phyloP scores from a whole-genome alignment of 2,329 filamentous ascomycete species.

The Apiospora marii region DNA sequence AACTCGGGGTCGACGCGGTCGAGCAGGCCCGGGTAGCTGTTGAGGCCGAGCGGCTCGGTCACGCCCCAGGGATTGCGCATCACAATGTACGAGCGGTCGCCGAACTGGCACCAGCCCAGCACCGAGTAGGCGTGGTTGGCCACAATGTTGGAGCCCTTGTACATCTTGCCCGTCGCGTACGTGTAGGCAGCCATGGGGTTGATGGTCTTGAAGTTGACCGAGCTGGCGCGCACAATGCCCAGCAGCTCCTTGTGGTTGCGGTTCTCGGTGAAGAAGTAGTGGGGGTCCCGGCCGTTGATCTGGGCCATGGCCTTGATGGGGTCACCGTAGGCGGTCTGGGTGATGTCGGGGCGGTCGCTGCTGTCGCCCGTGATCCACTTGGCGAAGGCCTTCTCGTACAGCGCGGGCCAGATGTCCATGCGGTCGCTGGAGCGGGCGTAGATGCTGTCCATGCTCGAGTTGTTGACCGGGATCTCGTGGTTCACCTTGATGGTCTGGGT shows the following conservation, averaged over 20 bases:
- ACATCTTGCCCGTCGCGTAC: slow-evolving; percentile 47
- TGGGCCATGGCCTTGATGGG: slow-evolving; percentile 55
- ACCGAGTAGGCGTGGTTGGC: slow-evolving; percentile 55
- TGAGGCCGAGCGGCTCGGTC: slow-evolving; percentile 50
- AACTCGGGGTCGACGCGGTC: slow-evolving; percentile 46
- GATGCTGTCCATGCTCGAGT: slow-evolving; percentile 50
- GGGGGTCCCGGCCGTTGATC: slow-evolving; percentile 48
- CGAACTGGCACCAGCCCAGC: slow-evolving; percentile 47
- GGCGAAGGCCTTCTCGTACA: slow-evolving; percentile 58
- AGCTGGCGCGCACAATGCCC: slow-evolving; percentile 48
- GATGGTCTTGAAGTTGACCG: slow-evolving; percentile 53
- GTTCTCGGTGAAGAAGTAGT: slow-evolving; percentile 45
- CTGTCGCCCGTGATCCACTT: slow-evolving; percentile 49
- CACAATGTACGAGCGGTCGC: slow-evolving; percentile 50
- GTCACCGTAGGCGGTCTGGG: slow-evolving; percentile 49
- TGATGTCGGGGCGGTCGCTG: slow-evolving; percentile 49
- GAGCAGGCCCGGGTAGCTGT: slow-evolving; percentile 49
- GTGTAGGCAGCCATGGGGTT: slow-evolving; percentile 52
- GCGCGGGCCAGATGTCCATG: slow-evolving; percentile 52
- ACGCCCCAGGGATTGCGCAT: slow-evolving; percentile 54
- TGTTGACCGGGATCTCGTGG: slow-evolving; percentile 53
- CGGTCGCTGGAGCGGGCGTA: slow-evolving; percentile 52
- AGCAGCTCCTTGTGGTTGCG: slow-evolving; percentile 45
- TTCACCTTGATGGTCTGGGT: slow-evolving; percentile 51
- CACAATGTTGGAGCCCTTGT: slow-evolving; percentile 51